These are phyloP conservation scores for Uronychia setigera DNA, from an alignment of 73 alveolate species.

Conservation along the genomic window DNA sequence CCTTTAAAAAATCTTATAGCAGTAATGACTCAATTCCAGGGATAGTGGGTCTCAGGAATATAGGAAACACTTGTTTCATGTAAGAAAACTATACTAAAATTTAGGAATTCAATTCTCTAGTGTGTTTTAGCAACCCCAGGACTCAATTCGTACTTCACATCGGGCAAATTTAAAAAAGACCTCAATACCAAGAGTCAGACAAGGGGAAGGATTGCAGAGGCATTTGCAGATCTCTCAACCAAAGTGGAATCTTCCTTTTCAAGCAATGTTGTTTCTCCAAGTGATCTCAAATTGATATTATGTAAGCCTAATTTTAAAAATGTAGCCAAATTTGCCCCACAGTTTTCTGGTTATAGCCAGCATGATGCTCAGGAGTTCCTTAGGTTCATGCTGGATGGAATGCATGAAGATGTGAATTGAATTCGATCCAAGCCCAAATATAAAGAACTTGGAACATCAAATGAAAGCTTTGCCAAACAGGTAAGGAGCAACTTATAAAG, in stretches of 20 bases:
- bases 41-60: constrained; percentile 73
- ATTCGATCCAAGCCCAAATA: constrained; percentile 66
- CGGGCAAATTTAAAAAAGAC: constrained; percentile 11
- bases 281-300: constrained; percentile 59
- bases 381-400: constrained; percentile 75
- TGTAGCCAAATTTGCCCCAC: constrained; percentile 25
- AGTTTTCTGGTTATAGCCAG: constrained; percentile 81
- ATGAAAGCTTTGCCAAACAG: not conserved
- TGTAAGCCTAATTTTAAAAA: constrained; percentile 21
- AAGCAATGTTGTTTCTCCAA: not conserved
- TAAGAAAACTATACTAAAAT: not conserved
- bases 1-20: not conserved
- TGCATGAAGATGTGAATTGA: constrained; percentile 82
- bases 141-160: constrained; percentile 40
- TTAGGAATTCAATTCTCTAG: constrained; percentile 54
- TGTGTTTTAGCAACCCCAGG: constrained; percentile 66
- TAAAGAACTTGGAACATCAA: constrained; percentile 56
- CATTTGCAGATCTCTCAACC: constrained; percentile 17
- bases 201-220: constrained; percentile 16
- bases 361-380: constrained; percentile 90
- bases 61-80: constrained; percentile 91
- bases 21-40: not conserved
- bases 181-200: constrained; percentile 16
- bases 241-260: not conserved
- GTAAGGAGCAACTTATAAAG: constrained; percentile 14